Conservation (phyloP, 108 stramenopile species). For the Fragilariopsis cylindrus region DNA sequence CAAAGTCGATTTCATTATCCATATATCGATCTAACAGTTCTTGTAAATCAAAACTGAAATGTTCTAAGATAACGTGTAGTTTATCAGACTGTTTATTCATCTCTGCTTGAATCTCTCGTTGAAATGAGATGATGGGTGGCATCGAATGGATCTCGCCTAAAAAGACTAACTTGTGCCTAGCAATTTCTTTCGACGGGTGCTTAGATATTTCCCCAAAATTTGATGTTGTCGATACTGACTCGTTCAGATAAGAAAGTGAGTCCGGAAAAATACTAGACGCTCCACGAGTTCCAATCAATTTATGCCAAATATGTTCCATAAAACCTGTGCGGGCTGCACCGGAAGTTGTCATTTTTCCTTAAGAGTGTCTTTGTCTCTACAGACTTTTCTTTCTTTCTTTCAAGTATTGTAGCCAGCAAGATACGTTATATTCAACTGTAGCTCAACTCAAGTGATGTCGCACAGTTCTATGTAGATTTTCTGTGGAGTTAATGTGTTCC, state of each 20-base stretch:
- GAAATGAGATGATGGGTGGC: conserved; percentile 46
- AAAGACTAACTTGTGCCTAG: conserved; percentile 39
- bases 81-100: conserved; percentile 29
- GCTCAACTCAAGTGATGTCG: too few relatives aligned
- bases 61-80: conserved; percentile 76
- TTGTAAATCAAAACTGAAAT: conserved; percentile 78
- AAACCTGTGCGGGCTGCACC: not conserved
- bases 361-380: not conserved
- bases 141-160: conserved; percentile 53
- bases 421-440: too few relatives aligned
- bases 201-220: conserved; percentile 14
- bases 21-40: conserved; percentile 55
- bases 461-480: too few relatives aligned
- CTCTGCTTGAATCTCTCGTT: conserved; percentile 29
- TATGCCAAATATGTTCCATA: conserved; percentile 32
- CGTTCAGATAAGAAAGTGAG: conserved; percentile 5
- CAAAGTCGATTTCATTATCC: conserved; percentile 39
- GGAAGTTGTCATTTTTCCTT: not conserved
- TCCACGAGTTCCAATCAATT: conserved; percentile 28
- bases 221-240: not conserved
- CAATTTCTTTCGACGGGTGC: conserved; percentile 22
- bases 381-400: too few relatives aligned
- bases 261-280: conserved; percentile 27
- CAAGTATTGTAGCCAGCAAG: too few relatives aligned
- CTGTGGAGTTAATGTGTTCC: too few relatives aligned